Base-by-base conservation (phyloP, 2,329 filamentous ascomycete species). In the Westerdykella sp. region DNA sequence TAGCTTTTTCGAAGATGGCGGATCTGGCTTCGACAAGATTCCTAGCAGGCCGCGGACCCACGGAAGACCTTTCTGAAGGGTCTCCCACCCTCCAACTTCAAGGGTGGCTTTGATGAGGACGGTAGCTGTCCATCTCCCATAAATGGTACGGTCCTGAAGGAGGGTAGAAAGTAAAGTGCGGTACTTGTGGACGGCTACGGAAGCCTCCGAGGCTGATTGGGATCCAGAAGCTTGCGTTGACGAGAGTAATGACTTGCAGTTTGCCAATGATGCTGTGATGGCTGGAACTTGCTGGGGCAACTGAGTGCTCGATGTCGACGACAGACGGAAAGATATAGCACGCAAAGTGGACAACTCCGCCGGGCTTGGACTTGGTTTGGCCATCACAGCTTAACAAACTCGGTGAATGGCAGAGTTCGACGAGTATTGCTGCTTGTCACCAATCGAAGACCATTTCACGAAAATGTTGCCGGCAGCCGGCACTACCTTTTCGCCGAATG, bases 61-160 rank as follows among this genome's bases (percentile, higher is more conserved):
- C 2, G 81, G 74, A 55, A 83, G 81, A 28, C 79, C 80, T 41
- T 80, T 81, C 49, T 83, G 81, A 46, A 96, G 73, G 45, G 85
- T 80, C 59, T 94, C 87, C 81, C 85, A 88, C 37, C 88, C 88
- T 18, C 89, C 89, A 34, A 85, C 80, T 56, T 96, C 90, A 35
- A 95, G 73, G 4, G 83, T 73, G 4, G 85, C 79, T 69, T 96
- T 96, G 65, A 89, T 78, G 39, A 96, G 69, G 13, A 85, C 81
- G 35, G 86, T 79, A 6, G 84, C 89, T 14, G 83, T 78, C 70
- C 91, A 94, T 56, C 87, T 80, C 35, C 84, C 87, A 55, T 89
- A 80, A 2, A 79, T 63, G 38, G 72, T 87, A 45, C 83, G 83
- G 43, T 91, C 88, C 60, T 87, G 85, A 28, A 96, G 71, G 12